phyloP scores from a whole-genome alignment of 2,329 filamentous ascomycete genomes.

The Colletotrichum siamense region DNA sequence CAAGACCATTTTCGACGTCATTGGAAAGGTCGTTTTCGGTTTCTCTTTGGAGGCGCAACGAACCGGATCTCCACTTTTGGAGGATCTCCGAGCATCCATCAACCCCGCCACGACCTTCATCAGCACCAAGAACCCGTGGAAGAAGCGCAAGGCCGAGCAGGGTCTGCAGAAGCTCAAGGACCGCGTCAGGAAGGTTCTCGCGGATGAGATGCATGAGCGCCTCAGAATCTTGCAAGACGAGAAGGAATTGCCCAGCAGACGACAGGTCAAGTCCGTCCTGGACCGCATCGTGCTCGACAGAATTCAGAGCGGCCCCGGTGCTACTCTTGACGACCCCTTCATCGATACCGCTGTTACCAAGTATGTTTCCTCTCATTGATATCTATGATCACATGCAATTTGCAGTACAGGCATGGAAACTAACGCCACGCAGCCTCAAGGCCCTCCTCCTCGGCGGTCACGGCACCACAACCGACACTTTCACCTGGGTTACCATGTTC shows the following conservation, averaged over 20 bases:
- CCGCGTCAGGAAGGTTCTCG: slow-evolving; percentile 1
- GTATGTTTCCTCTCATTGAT: background rate
- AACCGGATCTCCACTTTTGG: slow-evolving; percentile 17
- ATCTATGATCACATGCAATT: background rate
- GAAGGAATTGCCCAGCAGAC: slow-evolving; percentile 20
- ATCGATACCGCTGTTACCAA: slow-evolving; percentile 25
- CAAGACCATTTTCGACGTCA: slow-evolving; percentile 28
- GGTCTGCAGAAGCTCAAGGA: slow-evolving; percentile 1
- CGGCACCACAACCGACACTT: slow-evolving; percentile 28
- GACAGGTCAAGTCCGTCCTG: slow-evolving; percentile 24
- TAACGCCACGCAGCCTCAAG: slow-evolving; percentile 25
- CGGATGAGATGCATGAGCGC: slow-evolving; percentile 8
- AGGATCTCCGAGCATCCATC: slow-evolving; percentile 20
- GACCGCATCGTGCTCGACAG: slow-evolving; percentile 29
- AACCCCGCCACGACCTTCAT: slow-evolving; percentile 13
- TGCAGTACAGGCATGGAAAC: background rate
- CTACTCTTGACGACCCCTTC: slow-evolving; percentile 19
- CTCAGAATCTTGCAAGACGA: slow-evolving; percentile 14
- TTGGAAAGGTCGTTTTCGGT: slow-evolving; percentile 27
- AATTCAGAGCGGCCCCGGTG: slow-evolving; percentile 8
- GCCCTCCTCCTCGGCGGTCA: slow-evolving; percentile 30
- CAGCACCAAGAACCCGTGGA: slow-evolving; percentile 9
- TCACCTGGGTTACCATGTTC: slow-evolving; percentile 24
- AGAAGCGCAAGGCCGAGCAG: slow-evolving; percentile 8
- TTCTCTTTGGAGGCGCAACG: slow-evolving; percentile 25